A percentile compares a stretch with the other conserved stretches of the same genome.
These are phyloP conservation scores for Mimosa bimucronata DNA, from an alignment of 306 rosid genomes.

Conservation along the genomic window DNA sequence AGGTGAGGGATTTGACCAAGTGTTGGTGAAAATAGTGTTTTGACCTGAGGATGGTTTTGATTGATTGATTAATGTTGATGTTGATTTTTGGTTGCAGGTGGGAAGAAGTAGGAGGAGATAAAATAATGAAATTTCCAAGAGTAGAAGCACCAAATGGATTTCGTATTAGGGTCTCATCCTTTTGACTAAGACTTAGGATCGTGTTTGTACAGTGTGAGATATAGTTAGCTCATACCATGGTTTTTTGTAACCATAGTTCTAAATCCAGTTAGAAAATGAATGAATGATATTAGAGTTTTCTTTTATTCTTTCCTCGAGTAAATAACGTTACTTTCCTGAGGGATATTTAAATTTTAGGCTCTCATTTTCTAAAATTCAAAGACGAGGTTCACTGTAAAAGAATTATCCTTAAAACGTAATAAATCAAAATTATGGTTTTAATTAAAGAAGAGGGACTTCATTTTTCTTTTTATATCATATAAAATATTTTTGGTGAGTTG, in stretches of 20 bases:
- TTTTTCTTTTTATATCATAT: too few relatives aligned
- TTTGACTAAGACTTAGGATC: slow-evolving; percentile 41
- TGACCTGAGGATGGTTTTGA: background rate
- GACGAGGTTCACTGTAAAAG: too few relatives aligned
- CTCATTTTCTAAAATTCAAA: too few relatives aligned
- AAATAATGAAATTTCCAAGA: slow-evolving; percentile 90
- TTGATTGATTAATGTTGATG: too few relatives aligned
- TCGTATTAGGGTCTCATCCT: slow-evolving; percentile 78
- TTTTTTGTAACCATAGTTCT: slow-evolving; percentile 47
- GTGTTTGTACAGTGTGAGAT: slow-evolving; percentile 56
- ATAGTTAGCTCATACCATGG: slow-evolving; percentile 37
- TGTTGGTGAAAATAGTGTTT: background rate
- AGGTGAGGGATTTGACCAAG: slow-evolving; percentile 53
- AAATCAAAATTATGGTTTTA: too few relatives aligned
- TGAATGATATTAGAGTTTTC: slow-evolving; percentile 25
- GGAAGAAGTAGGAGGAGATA: slow-evolving; percentile 98
- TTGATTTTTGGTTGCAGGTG: slow-evolving; percentile 58
- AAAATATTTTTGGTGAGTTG: too few relatives aligned
- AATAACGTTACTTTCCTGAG: too few relatives aligned
- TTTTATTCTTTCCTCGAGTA: too few relatives aligned
- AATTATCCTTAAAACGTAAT: too few relatives aligned
- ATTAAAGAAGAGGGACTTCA: too few relatives aligned
- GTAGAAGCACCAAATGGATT: slow-evolving; percentile 96
- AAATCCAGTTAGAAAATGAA: slow-evolving; percentile 50
- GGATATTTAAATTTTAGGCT: too few relatives aligned